Percentiles rank a stretch among this genome's conserved stretches.
These are phyloP conservation scores for Ballota nigra DNA, from an alignment of 257 asterid genomes.

Conservation along the genomic window DNA sequence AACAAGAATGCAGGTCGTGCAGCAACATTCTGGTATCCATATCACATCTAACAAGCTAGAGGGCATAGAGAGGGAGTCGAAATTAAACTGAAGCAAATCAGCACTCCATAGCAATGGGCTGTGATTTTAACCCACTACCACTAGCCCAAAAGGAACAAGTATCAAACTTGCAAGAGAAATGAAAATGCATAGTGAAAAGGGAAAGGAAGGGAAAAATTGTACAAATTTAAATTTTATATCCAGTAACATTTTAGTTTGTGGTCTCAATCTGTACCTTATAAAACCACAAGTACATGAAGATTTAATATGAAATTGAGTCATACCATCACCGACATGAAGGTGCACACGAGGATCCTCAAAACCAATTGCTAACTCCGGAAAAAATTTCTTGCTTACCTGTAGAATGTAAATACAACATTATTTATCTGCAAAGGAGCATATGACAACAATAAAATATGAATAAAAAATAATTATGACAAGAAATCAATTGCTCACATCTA, in stretches of 20 bases:
- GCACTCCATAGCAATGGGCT: no score
- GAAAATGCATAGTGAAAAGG: neutral
- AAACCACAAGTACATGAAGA: slow-evolving; percentile 9
- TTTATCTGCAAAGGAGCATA: slow-evolving; percentile 8
- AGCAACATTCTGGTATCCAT: no score
- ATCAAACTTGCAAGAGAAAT: neutral
- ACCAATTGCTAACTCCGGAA: slow-evolving; percentile 91
- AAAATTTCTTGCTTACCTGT: slow-evolving; percentile 89
- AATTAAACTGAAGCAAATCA: no score
- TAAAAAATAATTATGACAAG: neutral
- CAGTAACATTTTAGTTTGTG: neutral
- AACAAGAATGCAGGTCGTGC: neutral
- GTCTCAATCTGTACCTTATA: neutral
- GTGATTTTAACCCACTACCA: no score
- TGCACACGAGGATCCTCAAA: slow-evolving; percentile 93
- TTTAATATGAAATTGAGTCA: slow-evolving; percentile 4
- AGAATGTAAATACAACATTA: slow-evolving; percentile 13
- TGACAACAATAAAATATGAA: neutral
- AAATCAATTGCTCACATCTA: slow-evolving; percentile 65
- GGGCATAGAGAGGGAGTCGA: no score
- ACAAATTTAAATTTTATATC: neutral
- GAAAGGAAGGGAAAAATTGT: neutral
- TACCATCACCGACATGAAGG: slow-evolving; percentile 98
- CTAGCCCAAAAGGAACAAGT: no score
- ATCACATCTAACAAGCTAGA: no score